Evolutionary conservation across 805 yeast species (phyloP).

Genomic region (Komagataella pastoris): DNA sequence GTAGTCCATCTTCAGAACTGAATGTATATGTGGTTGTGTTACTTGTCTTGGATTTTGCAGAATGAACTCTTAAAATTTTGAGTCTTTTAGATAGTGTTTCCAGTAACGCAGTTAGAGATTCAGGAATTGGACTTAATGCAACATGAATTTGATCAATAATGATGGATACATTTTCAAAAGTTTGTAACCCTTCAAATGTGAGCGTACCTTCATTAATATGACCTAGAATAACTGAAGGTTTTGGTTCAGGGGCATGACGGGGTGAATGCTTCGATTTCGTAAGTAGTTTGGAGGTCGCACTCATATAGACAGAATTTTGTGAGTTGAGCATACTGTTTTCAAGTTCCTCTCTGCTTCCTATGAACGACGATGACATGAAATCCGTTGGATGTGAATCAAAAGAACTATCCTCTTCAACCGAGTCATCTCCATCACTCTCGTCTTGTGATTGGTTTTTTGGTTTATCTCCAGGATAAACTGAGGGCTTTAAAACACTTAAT

Average conservation of each 20-base stretch:
- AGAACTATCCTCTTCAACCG: conserved; percentile 17
- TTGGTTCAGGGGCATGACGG: background rate
- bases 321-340: conserved; percentile 45
- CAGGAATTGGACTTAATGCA: conserved; percentile 30
- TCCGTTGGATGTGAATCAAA: conserved; percentile 15
- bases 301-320: conserved; percentile 66
- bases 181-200: conserved; percentile 33
- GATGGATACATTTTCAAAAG: conserved; percentile 21
- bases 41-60: conserved; percentile 19
- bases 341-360: conserved; percentile 7
- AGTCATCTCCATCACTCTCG: conserved; percentile 4
- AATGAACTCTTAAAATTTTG: background rate
- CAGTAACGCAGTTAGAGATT: conserved; percentile 21
- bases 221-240: conserved; percentile 12
- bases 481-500: conserved; percentile 27
- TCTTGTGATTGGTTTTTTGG: conserved; percentile 3
- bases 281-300: conserved; percentile 52
- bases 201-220: conserved; percentile 23
- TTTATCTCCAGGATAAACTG: conserved; percentile 16
- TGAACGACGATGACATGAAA: conserved; percentile 20
- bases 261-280: conserved; percentile 3
- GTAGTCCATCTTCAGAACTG: background rate
- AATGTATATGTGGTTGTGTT: conserved; percentile 8
- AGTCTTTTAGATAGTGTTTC: conserved; percentile 22
- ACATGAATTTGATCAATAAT: conserved; percentile 25